Conservation (phyloP, 805 yeast species). For the Schwanniomyces sp. region DNA sequence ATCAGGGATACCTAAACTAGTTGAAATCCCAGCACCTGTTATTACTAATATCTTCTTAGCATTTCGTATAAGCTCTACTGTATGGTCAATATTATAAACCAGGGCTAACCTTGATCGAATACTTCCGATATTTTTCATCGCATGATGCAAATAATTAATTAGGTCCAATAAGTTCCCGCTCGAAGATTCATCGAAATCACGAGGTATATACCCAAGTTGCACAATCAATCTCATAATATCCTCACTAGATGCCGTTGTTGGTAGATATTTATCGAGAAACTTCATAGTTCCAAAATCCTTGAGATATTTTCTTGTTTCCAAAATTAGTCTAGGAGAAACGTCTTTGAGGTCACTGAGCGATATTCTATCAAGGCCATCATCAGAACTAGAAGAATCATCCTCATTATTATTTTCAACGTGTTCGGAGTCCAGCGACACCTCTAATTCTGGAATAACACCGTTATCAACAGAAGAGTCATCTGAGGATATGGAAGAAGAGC, state of each 20-base stretch:
- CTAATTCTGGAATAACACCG: neutral
- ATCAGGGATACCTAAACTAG: conserved; percentile 46
- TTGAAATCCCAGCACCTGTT: conserved; percentile 48
- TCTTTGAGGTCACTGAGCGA: conserved; percentile 6
- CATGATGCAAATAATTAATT: conserved; percentile 56
- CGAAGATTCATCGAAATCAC: conserved; percentile 23
- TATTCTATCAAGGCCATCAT: conserved; percentile 9
- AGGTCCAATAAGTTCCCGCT: conserved; percentile 42
- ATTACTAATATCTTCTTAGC: conserved; percentile 46
- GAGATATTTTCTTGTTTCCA: conserved; percentile 43
- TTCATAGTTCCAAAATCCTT: conserved; percentile 58
- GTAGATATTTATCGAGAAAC: conserved; percentile 63
- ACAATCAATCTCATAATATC: conserved; percentile 58
- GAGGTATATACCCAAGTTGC: conserved; percentile 59
- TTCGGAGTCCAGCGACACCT: conserved; percentile 5
- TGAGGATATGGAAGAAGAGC: neutral
- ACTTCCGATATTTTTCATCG: conserved; percentile 60
- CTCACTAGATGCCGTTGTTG: conserved; percentile 56
- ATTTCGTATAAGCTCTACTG: conserved; percentile 49
- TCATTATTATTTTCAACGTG: neutral
- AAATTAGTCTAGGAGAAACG: conserved; percentile 10
- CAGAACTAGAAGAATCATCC: neutral
- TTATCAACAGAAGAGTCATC: neutral
- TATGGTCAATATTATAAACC: conserved; percentile 59
- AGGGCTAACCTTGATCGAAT: conserved; percentile 55